These are phyloP conservation scores for Xylaria sp. DNA, from an alignment of 2,329 filamentous ascomycete genomes.

Conservation along the genomic window DNA sequence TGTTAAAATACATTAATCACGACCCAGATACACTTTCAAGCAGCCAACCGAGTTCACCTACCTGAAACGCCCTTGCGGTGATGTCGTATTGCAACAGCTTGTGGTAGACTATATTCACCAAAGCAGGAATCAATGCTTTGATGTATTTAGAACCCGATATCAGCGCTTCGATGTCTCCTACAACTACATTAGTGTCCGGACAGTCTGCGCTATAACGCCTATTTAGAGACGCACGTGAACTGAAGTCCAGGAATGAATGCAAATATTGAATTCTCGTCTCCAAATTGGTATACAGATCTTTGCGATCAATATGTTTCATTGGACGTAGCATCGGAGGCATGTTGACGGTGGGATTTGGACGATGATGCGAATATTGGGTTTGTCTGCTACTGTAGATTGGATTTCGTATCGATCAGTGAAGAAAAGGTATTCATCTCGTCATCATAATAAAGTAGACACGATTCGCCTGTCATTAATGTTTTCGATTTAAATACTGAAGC, in stretches of 20 bases:
- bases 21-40: background rate
- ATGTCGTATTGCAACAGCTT: constrained; percentile 85
- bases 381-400: background rate
- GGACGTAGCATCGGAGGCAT: constrained; percentile 42
- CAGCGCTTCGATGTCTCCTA: constrained; percentile 79
- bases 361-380: background rate
- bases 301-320: constrained; percentile 73
- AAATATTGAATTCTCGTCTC: constrained; percentile 77
- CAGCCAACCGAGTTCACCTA: background rate
- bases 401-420: background rate
- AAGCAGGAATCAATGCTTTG: constrained; percentile 81
- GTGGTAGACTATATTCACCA: constrained; percentile 86
- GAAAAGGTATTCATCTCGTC: background rate
- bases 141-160: constrained; percentile 78
- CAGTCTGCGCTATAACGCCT: background rate
- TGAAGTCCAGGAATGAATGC: constrained; percentile 81
- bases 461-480: background rate
- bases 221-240: constrained; percentile 63
- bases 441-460: background rate
- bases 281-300: constrained; percentile 76
- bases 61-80: constrained; percentile 77
- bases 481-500: constrained; percentile 18
- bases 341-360: constrained; percentile 24
- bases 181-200: constrained; percentile 34
- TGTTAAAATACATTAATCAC: constrained; percentile 43